Conservation (phyloP, 441 rosid species). For the Rhodomyrtus psidioides region DNA sequence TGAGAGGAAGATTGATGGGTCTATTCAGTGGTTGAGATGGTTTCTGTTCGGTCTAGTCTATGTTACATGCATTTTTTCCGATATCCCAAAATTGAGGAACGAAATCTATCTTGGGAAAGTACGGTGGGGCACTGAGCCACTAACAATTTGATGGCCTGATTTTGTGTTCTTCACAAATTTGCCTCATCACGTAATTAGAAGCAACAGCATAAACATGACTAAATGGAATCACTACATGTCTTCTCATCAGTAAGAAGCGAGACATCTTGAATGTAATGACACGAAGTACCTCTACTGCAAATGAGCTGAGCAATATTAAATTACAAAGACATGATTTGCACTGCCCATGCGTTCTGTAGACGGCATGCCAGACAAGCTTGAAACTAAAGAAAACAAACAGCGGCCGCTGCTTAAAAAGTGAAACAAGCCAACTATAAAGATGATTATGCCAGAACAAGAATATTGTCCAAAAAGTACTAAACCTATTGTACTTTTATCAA, state of each 20-base stretch:
- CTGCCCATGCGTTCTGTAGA: neutral
- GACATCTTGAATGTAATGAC: neutral
- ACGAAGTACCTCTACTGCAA: neutral
- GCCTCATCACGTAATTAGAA: neutral
- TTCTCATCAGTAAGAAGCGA: neutral
- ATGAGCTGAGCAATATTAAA: neutral
- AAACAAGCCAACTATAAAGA: too few relatives aligned
- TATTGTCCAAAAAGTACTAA: too few relatives aligned
- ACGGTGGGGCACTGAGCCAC: neutral
- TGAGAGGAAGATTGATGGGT: neutral
- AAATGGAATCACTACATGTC: neutral
- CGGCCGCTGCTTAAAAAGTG: too few relatives aligned
- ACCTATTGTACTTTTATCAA: too few relatives aligned
- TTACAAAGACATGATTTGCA: neutral
- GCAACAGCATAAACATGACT: neutral
- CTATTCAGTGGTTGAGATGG: neutral
- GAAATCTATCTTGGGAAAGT: neutral
- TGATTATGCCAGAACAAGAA: too few relatives aligned
- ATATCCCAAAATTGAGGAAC: neutral
- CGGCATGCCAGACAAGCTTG: too few relatives aligned
- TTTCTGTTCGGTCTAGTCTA: neutral
- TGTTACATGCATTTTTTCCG: neutral
- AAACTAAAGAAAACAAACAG: too few relatives aligned
- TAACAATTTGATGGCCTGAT: neutral
- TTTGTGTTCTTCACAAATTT: neutral